phyloP scores from a whole-genome alignment of 257 asterid species.

The Salvia miltiorrhiza region DNA sequence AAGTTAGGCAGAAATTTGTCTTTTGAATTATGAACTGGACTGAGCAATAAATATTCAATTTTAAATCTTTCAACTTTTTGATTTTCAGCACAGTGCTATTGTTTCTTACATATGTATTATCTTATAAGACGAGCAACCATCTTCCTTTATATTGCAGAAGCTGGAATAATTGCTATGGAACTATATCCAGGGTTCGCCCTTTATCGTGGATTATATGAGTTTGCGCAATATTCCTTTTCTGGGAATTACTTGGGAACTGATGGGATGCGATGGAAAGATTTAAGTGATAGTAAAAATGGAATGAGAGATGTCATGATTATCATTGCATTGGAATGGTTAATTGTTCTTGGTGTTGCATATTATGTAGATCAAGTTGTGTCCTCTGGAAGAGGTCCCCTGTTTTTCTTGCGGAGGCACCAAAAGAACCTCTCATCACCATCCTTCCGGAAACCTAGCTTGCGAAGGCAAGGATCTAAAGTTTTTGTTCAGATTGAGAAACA shows the following conservation, averaged over 20 bases:
- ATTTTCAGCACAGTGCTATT: neutral
- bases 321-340: conserved; percentile 74
- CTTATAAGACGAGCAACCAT: neutral
- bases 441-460: conserved; percentile 59
- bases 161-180: conserved; percentile 78
- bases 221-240: conserved; percentile 64
- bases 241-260: conserved; percentile 79
- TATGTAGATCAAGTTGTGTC: conserved; percentile 65
- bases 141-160: conserved; percentile 54
- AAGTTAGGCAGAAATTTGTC: neutral
- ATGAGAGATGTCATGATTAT: conserved; percentile 69
- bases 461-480: conserved; percentile 71
- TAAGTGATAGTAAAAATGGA: conserved; percentile 63
- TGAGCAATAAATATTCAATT: neutral
- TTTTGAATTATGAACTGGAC: conserved; percentile 7
- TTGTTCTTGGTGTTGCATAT: conserved; percentile 70
- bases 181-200: conserved; percentile 91
- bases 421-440: conserved; percentile 53
- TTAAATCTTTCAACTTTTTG: neutral
- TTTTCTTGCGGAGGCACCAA: conserved; percentile 41
- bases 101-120: neutral
- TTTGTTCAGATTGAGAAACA: conserved; percentile 68
- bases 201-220: conserved; percentile 82
- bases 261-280: conserved; percentile 91
- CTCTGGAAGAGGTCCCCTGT: conserved; percentile 69